phyloP scores from a whole-genome alignment of 768 basidiomycete genomes.

The Tulasnella sp. region DNA sequence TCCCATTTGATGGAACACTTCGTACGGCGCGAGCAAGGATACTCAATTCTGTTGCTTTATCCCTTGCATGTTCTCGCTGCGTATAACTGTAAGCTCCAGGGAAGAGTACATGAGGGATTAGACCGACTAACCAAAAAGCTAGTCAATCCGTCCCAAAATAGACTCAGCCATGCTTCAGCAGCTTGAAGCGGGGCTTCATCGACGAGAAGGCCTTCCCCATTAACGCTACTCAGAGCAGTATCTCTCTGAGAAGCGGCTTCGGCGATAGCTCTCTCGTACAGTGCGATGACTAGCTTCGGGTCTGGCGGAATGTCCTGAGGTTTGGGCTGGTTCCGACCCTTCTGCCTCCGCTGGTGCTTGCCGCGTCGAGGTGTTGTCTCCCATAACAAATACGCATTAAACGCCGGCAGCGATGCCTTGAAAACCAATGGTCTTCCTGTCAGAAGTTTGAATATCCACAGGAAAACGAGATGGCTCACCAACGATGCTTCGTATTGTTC shows the following conservation, averaged over 20 bases:
- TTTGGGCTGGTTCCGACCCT: constrained; percentile 12
- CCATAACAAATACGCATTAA: constrained; percentile 19
- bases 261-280: constrained; percentile 66
- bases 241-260: constrained; percentile 44
- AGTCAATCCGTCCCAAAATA: constrained; percentile 65
- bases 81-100: too few relatives aligned
- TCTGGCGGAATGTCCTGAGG: constrained; percentile 22
- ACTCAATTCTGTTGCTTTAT: constrained; percentile 27
- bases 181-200: constrained; percentile 24
- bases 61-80: constrained; percentile 28
- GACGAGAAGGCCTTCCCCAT: constrained; percentile 9
- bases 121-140: constrained; percentile 50
- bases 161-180: constrained; percentile 41
- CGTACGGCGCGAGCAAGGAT: constrained; percentile 48
- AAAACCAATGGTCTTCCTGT: too few relatives aligned
- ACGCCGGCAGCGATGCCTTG: constrained; percentile 7
- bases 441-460: neutral
- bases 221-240: constrained; percentile 40
- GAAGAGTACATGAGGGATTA: neutral
- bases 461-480: constrained; percentile 31
- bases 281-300: constrained; percentile 35
- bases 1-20: constrained; percentile 66
- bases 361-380: constrained; percentile 37
- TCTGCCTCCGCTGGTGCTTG: constrained; percentile 25
- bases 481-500: constrained; percentile 51